A percentile compares a stretch with the other conserved stretches of the same genome.
Evolutionary conservation across 495 filamentous ascomycete species (phyloP).

Genomic region (Hypoxylon intermedium): DNA sequence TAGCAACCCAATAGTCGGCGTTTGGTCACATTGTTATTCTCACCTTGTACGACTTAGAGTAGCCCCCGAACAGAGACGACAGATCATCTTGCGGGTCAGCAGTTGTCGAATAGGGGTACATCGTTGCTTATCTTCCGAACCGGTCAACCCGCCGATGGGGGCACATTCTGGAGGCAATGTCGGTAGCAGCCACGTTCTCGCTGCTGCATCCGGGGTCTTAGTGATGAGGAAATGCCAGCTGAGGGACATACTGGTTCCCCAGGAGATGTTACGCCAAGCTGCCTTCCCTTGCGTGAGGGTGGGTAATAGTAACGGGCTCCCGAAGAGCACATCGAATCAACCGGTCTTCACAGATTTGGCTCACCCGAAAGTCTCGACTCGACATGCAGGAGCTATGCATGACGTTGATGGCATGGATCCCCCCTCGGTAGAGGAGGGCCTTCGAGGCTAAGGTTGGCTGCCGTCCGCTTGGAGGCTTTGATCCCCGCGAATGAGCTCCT

Average conservation of each 20-base stretch:
- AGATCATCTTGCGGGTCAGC: conserved; percentile 27
- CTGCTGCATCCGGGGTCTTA: conserved; percentile 18
- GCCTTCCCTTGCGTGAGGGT: conserved; percentile 33
- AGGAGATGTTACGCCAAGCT: conserved; percentile 9
- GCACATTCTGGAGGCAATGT: conserved; percentile 10
- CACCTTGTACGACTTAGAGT: conserved; percentile 23
- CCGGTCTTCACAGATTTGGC: conserved; percentile 19
- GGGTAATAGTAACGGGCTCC: conserved; percentile 12
- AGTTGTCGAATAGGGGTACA: conserved; percentile 27
- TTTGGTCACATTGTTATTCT: conserved; percentile 22
- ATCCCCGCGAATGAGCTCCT: conserved; percentile 29
- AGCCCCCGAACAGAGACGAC: conserved; percentile 8
- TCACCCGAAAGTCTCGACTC: conserved; percentile 22
- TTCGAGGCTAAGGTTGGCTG: conserved; percentile 20
- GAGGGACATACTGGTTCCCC: conserved; percentile 6
- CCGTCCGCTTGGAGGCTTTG: conserved; percentile 19
- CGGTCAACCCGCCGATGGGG: conserved; percentile 28
- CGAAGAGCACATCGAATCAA: conserved; percentile 13
- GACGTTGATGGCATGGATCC: conserved; percentile 37
- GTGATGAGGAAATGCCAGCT: conserved; percentile 3
- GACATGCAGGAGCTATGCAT: conserved; percentile 33
- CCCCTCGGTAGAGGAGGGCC: conserved; percentile 13
- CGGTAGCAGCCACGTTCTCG: conserved; percentile 8
- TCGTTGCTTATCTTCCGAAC: conserved; percentile 30
- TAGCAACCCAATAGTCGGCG: conserved; percentile 26